Conservation (phyloP, 129 eudicot species). For the Pittosporum tobira region DNA sequence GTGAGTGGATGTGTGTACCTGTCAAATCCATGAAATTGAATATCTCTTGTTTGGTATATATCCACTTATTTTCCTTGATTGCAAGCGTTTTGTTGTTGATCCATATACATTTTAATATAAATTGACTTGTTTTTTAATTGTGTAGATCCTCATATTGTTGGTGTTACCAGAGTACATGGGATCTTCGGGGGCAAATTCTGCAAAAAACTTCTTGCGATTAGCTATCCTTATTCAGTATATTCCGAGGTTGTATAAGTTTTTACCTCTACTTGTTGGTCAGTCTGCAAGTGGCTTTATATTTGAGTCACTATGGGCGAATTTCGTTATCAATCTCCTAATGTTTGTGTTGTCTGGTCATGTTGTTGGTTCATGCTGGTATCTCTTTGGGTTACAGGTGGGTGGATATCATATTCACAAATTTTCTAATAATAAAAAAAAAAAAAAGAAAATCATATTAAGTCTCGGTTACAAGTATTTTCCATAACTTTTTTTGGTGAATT, state of each 20-base stretch:
- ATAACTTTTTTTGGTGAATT: too few species aligned
- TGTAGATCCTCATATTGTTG: constrained; percentile 66
- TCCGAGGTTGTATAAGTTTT: constrained; percentile 67
- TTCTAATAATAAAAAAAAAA: too few species aligned
- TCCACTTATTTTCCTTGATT: not conserved
- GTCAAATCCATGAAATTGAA: too few species aligned
- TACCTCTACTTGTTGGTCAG: constrained; percentile 73
- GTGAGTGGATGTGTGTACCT: too few species aligned
- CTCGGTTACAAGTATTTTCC: too few species aligned
- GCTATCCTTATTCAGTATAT: constrained; percentile 72
- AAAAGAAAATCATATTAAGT: too few species aligned
- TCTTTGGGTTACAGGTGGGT: constrained; percentile 58
- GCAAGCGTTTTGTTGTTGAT: not conserved
- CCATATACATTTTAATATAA: not conserved
- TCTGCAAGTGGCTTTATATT: constrained; percentile 64
- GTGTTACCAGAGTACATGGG: constrained; percentile 38
- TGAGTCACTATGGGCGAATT: constrained; percentile 27
- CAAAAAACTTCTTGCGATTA: constrained; percentile 63
- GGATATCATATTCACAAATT: too few species aligned
- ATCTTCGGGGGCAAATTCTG: constrained; percentile 61
- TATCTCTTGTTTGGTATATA: too few species aligned
- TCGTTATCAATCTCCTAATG: constrained; percentile 45
- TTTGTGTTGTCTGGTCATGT: constrained; percentile 50
- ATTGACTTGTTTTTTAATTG: constrained; percentile 1
- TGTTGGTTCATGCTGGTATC: constrained; percentile 66